Evolutionary conservation across 495 filamentous ascomycete genomes (phyloP), one percentile per base, ranked within the genome.

Genomic region (Niebla homalea): DNA sequence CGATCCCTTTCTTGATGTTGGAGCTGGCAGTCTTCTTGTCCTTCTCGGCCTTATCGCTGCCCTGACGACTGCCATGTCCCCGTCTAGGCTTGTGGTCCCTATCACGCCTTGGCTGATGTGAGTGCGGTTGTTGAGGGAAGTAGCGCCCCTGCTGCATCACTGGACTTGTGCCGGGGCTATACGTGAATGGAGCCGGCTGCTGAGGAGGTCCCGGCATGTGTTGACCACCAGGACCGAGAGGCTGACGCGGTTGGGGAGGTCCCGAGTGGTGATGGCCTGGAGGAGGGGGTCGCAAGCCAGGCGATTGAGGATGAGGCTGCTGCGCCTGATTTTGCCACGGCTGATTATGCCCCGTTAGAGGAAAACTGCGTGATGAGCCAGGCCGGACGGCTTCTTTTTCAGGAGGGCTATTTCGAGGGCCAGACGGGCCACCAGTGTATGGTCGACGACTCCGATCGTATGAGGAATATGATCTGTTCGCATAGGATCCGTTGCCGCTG

Each of bases 1-100:
- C 61, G 10, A 72, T 43, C 11, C 69, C 68, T 29, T 62, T 60
- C 36, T 64, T 69, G 5, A 70, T 62, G 42, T 64, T 68, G 25
- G 62, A 62, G 29, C 55, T 64, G 18, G 58, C 56, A 43, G 46
- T 36, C 23, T 60, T 20, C 20, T 53, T 55, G 23, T 50, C 48
- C 36, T 46, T 43, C 42, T 50, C 23, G 23, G 43, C 29, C 26
- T 44, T 36, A 18, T 18, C 46, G 32, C 16, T 48, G 23, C 25
- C 46, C 10, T 48, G 46, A 6, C 46, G 16, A 20, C 46, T 48
- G 4, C 5, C 2, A 46, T 46, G 43, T 29, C 43, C 25, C 11
- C 43, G n/a, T n/a, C 20, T 7, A 38, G 36, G 23, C 11, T 38
- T 18, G 10, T 36, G 16, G 18, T 37, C 45, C 11, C 22, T 50